Base-by-base conservation (phyloP, 306 rosid species). In the Corylus heterophylla region DNA sequence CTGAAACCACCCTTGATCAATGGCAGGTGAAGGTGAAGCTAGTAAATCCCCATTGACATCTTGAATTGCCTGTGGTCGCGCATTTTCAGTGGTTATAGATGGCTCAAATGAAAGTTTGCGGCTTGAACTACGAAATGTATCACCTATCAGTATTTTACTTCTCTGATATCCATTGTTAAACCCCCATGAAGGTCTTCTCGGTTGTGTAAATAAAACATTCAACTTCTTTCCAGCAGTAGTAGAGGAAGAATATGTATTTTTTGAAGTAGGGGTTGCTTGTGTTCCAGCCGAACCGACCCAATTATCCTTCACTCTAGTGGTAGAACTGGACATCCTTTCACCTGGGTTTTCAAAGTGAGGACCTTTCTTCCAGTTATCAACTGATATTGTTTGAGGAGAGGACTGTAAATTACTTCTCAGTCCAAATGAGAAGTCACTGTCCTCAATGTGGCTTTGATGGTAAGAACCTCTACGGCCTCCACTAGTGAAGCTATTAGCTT, bases 171-270 rank as follows among this genome's bases (percentile, higher is more conserved):
- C 87, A 66, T 78, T 56, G 71, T 71, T 81, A 74, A 87, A 81
- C 39, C 93, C 91, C 92, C 97, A 86, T 20, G 86, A 55, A 22
- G 78, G 59, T 75, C 84, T 49, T 49, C 4, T 90, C 1, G 92
- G 88, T 66, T 89, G 93, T 29, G 92, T 77, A 72, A 78, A 74
- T 31, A 87, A 85, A 82, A 78, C 71, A 73, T 84, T 82, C 17
- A 27, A 72, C 35, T 82, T 77, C 39, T 70, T 61, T 82, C 79
- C 85, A 18, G 75, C 69, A 50, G 77, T 83, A 78, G 73, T 75
- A 5, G 90, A 94, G 39, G 94, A 86, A 71, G 69, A 76, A 25
- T 75, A 84, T 61, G 75, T 48, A 47, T 83, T 87, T 73, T 84
- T 74, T 73, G 78, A 71, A 2, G 80, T 76, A 64, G 64, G 14